Evolutionary conservation across 2,329 filamentous ascomycete species (phyloP), one percentile per base, ranked within the genome.

Genomic region (Fusarium aywerte): DNA sequence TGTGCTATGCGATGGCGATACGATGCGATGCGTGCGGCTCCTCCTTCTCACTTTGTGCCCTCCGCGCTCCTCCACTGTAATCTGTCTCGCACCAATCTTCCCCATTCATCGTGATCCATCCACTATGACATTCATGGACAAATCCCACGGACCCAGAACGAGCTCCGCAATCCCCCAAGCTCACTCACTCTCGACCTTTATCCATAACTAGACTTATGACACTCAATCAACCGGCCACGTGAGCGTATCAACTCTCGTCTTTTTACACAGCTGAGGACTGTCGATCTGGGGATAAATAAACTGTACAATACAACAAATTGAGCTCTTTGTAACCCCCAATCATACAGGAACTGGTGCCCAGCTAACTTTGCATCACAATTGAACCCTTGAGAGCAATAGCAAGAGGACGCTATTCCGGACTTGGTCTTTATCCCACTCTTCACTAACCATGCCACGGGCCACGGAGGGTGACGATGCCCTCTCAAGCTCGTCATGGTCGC

Each of bases 401-500:
- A 18, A 60, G 51, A 51, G 23, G 48, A 27, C 65, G 56, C 65
- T 68, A 69, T 68, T 33, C 65, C 61, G 15, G 43, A 56, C 65
- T 66, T 31, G 65, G 65, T 21, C 29, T 36, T 27, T 51, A 68
- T 68, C 62, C 69, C 69, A 72, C 69, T 65, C 62, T 62, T 71
- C 57, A 61, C 57, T 63, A 57, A 70, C 65, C 62, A 72, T 68
- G 52, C 43, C 52, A 69, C 49, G 60, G 52, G 43, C 66, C 62
- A 67, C 58, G 49, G 55, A 65, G 57, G 62, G 43, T 67, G 65
- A 67, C 59, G 50, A 57, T 65, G 38, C 42, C 63, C 63, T 69
- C 57, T 62, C 62, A 53, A 57, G 59, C 70, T 73, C 68, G 70
- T 72, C 70, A 71, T 73, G 70, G 65, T 59, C 65, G 62, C 56